A percentile compares a stretch with the other conserved stretches of the same genome.
phyloP scores from a whole-genome alignment of 768 basidiomycete species.

The Mycena pura region DNA sequence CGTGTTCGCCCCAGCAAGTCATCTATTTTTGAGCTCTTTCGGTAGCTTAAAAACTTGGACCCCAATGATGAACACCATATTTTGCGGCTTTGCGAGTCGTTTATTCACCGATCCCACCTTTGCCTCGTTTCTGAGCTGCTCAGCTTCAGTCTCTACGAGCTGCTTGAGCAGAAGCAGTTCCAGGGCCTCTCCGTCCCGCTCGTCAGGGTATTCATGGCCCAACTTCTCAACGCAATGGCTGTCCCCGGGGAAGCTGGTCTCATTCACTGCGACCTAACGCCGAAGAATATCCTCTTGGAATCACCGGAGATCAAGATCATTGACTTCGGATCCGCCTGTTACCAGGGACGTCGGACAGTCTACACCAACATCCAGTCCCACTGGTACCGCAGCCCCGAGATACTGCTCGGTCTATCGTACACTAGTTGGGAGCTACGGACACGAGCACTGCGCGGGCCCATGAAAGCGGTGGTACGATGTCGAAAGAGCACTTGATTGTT shows the following conservation, averaged over 20 bases:
- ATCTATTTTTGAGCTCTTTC: neutral
- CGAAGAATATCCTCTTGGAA: conserved; percentile 97
- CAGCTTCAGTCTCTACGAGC: conserved; percentile 96
- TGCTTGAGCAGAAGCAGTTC: conserved; percentile 99
- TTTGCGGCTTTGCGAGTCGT: conserved; percentile 91
- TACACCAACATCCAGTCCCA: conserved; percentile 99
- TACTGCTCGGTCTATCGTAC: conserved; percentile 92
- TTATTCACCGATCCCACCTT: conserved; percentile 95
- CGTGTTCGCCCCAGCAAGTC: conserved; percentile 42
- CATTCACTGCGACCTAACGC: conserved; percentile 98
- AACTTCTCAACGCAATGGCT: conserved; percentile 89
- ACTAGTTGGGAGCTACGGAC: too few species aligned
- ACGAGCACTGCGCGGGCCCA: too few species aligned
- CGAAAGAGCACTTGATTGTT: too few species aligned
- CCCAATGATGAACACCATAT: conserved; percentile 97
- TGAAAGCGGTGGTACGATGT: too few species aligned
- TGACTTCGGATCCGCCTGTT: conserved; percentile 98
- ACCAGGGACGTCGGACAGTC: conserved; percentile 97
- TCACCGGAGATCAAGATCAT: conserved; percentile 99
- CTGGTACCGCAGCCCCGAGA: conserved; percentile 98
- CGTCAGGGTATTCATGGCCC: conserved; percentile 98
- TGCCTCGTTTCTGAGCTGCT: conserved; percentile 98
- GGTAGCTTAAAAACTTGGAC: conserved; percentile 89
- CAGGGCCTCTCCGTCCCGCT: conserved; percentile 95
- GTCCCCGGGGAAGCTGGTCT: conserved; percentile 93